Evolutionary conservation across 139 green algal genomes (phyloP), one percentile per base, ranked within the genome.

Genomic region (Chlorella vulgaris): DNA sequence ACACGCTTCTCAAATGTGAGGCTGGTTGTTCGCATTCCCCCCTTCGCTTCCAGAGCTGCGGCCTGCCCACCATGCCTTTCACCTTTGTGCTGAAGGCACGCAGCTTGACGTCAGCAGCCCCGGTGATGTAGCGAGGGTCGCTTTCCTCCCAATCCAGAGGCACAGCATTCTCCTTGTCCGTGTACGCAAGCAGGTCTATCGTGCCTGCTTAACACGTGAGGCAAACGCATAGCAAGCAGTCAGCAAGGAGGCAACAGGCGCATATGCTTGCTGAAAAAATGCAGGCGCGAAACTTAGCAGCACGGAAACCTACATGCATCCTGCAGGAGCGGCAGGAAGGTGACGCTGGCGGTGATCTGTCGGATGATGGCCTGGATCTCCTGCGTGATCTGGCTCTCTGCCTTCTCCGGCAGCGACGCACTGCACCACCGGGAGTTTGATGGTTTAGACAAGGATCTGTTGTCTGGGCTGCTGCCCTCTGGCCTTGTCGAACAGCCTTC

Each of bases 301-400:
- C 38, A 53, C 15, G 89, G 43, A 95, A 91, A 98, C 53, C 88
- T 76, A n/a, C n/a, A n/a, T n/a, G n/a, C n/a, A 43, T 95, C 93
- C 31, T 94, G 90, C 2, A 99, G 90, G 6, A 99, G 90, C 0
- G 96, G 96, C 71, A 99, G 88, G 89, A 99, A 99, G 7, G 94
- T 97, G 3, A 99, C 93, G 71, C 86, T 94, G 33, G 94, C 93
- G 26, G 93, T 97, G 80, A 99, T 98, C 80, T 96, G 94, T 2
- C 96, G 90, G 43, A 99, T 96, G 80, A 99, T 98, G 50, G 93
- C 94, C 71, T 93, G 84, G 35, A 99, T 98, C 86, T 99, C 96
- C 10, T 68, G 42, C 19, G 81, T 91, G 75, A 99, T 98, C 71
- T 95, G 90, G 55, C 91, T 91, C 47, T 98, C 87, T 13, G 90